Conservation (phyloP, 2,329 filamentous ascomycete genomes). For the Beauveria caledonica region DNA sequence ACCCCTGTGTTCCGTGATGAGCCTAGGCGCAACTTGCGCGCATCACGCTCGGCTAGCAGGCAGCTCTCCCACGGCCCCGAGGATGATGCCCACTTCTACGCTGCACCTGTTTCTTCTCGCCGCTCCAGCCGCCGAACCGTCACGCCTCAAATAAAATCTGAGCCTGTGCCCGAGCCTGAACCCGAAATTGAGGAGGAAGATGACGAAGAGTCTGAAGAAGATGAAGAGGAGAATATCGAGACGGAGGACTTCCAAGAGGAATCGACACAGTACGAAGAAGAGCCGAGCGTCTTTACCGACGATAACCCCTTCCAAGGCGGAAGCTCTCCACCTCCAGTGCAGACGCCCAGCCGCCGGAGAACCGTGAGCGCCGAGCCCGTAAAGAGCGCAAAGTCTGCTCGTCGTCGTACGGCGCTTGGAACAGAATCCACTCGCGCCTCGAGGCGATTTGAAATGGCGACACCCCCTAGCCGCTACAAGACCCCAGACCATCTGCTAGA, state of each 20-base stretch:
- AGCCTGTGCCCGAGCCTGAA: slow-evolving; percentile 27
- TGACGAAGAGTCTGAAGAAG: slow-evolving; percentile 34
- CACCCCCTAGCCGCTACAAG: slow-evolving; percentile 26
- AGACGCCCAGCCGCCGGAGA: slow-evolving; percentile 42
- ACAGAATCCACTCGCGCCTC: slow-evolving; percentile 28
- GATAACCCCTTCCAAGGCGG: slow-evolving; percentile 94
- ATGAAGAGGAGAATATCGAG: slow-evolving; percentile 34
- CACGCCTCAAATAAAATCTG: slow-evolving; percentile 45
- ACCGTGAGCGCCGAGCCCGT: slow-evolving; percentile 36
- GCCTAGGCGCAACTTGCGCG: slow-evolving; percentile 46
- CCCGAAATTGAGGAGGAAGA: slow-evolving; percentile 33
- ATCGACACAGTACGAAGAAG: slow-evolving; percentile 28
- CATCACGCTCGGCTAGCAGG: slow-evolving; percentile 45
- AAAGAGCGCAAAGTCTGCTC: slow-evolving; percentile 35
- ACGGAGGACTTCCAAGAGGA: slow-evolving; percentile 29
- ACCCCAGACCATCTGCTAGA: slow-evolving; percentile 41
- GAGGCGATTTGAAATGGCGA: slow-evolving; percentile 50
- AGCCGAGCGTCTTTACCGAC: slow-evolving; percentile 64
- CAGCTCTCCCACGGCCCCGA: slow-evolving; percentile 39
- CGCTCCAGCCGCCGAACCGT: slow-evolving; percentile 41
- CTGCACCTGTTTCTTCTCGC: slow-evolving; percentile 30
- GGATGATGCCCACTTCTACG: slow-evolving; percentile 19
- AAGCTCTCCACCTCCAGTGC: slow-evolving; percentile 53
- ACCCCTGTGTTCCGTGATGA: slow-evolving; percentile 30
- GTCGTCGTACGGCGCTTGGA: slow-evolving; percentile 34